Evolutionary conservation across 1,139 yeast genomes (phyloP).

Genomic region (Kurtzmaniella quercitrusa): DNA sequence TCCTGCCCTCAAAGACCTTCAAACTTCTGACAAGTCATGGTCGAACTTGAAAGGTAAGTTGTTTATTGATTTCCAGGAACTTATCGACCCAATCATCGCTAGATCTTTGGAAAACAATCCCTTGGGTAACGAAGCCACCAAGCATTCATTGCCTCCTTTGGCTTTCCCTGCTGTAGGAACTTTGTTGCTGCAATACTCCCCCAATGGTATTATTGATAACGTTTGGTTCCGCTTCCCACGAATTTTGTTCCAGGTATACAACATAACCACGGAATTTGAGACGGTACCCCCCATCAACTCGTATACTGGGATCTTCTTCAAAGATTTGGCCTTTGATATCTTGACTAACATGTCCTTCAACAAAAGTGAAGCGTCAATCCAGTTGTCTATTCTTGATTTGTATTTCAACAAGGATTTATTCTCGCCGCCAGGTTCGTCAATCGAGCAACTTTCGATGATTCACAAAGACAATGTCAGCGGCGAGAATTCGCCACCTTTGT

Average conservation of each 20-base stretch:
- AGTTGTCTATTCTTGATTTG: constrained; percentile 68
- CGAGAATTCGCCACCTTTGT: constrained; percentile 40
- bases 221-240: constrained; percentile 51
- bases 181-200: constrained; percentile 24
- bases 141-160: constrained; percentile 45
- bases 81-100: constrained; percentile 33
- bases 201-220: constrained; percentile 32
- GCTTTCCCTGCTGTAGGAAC: constrained; percentile 42
- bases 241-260: constrained; percentile 61
- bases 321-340: constrained; percentile 73
- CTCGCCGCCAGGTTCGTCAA: constrained; percentile 79
- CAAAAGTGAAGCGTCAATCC: constrained; percentile 82
- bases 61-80: constrained; percentile 30
- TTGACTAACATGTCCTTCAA: constrained; percentile 83
- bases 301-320: constrained; percentile 54
- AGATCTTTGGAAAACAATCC: constrained; percentile 33
- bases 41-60: constrained; percentile 19
- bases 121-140: constrained; percentile 36
- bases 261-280: constrained; percentile 45
- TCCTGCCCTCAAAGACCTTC: constrained; percentile 46
- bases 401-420: constrained; percentile 70
- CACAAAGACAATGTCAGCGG: constrained; percentile 37
- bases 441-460: constrained; percentile 57
- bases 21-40: constrained; percentile 26
- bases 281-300: constrained; percentile 70